Evolutionary conservation across 768 basidiomycete genomes (phyloP).

Genomic region (Lactifluus piperatus): DNA sequence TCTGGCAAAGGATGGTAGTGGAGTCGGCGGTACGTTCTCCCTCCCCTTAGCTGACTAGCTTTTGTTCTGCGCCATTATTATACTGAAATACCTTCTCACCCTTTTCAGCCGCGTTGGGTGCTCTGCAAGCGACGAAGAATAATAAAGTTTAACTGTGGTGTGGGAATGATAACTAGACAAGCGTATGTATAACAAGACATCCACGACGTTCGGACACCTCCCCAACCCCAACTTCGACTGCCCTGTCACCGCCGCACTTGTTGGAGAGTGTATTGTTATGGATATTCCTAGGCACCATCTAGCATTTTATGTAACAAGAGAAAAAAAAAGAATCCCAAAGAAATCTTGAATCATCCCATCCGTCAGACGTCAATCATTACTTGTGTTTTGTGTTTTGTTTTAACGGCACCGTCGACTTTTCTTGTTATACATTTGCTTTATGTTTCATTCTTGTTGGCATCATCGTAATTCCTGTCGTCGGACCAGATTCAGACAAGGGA

Average conservation of each 20-base stretch:
- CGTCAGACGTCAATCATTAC: too few species aligned
- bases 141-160: constrained; percentile 1
- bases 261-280: neutral
- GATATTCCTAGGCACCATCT: neutral
- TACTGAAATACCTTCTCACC: neutral
- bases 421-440: too few species aligned
- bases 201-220: neutral
- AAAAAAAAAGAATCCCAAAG: neutral
- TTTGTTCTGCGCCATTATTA: neutral
- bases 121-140: constrained; percentile 70
- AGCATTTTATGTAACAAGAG: neutral
- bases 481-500: too few species aligned
- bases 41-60: neutral
- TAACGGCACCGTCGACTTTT: too few species aligned
- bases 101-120: constrained; percentile 71
- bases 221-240: neutral
- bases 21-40: constrained; percentile 78
- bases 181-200: neutral
- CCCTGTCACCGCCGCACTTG: neutral
- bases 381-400: too few species aligned
- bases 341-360: neutral
- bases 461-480: too few species aligned
- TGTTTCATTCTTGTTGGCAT: too few species aligned
- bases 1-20: constrained; percentile 94
- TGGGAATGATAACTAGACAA: neutral